Base-by-base conservation (phyloP, 106 monocot genomes). In the Apostasia shenzhenica region DNA sequence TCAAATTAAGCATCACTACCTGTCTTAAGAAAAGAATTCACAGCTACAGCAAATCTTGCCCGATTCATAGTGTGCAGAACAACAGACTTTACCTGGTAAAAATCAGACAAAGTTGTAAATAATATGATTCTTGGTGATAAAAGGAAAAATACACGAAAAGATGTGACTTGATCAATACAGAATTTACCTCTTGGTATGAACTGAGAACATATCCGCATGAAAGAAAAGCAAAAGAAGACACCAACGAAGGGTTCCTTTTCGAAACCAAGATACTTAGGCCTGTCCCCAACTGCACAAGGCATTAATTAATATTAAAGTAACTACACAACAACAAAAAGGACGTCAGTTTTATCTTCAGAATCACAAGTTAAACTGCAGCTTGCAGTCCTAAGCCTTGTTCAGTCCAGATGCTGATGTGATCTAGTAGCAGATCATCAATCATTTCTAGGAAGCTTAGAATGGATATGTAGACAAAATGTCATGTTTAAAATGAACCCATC, bases 201-300 rank as follows among this genome's bases (percentile, higher is more conserved):
- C 99, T 99, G 65, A 88, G 52, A 61, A 99, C 59, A 84, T 93
- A 99, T 77, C 99, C 99, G 65, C 86, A 99, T 39, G 99, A 93
- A 54, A 99, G 77, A 6, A 99, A 71, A 39, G 85, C 85, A 80
- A 99, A 99, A 64, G 99, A 84, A 74, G 83, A 67, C 55, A 83
- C 85, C 68, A 93, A 72, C 3, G 93, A 87, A 66, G 99, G 99
- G 57, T 93, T 99, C 63, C 79, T 77, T 75, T 93, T 93, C 73
- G 99, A 87, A 68, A 99, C 83, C 42, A 99, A 77, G 67, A 99
- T 99, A 67, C 93, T 88, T 66, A 99, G 45, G 55, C 99, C 90
- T 63, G 99, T 99, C 44, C 99, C 99, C 75, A 99, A 74, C 99
- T 99, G 68, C 57, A 69, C 11, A 67, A 46, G 14, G 50, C 57